Percentiles rank a stretch among this genome's conserved stretches.
These are phyloP conservation scores for Rhynchosporium secalis DNA, from an alignment of 2,329 filamentous ascomycete genomes.

Conservation along the genomic window DNA sequence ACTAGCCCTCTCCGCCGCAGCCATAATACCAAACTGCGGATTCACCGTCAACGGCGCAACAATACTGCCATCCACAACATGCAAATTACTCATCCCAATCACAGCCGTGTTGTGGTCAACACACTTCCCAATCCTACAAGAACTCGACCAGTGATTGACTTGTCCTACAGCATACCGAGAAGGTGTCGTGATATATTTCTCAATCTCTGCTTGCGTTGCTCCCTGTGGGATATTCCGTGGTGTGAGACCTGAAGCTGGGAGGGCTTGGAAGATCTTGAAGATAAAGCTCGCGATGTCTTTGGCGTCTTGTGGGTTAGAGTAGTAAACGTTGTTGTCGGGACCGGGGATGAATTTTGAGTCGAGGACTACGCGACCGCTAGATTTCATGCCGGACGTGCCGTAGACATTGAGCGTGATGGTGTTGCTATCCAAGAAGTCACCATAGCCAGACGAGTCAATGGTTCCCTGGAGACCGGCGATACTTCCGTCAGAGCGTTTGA, in stretches of 20 bases:
- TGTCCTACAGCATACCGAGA: slow-evolving; percentile 50
- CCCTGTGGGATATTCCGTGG: slow-evolving; percentile 51
- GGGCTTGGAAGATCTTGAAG: slow-evolving; percentile 48
- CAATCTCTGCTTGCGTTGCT: slow-evolving; percentile 49
- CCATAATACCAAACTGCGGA: slow-evolving; percentile 56
- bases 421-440: slow-evolving; percentile 43
- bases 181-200: slow-evolving; percentile 50
- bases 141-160: slow-evolving; percentile 56
- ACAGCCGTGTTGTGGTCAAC: slow-evolving; percentile 51
- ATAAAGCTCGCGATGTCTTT: slow-evolving; percentile 52
- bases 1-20: slow-evolving; percentile 51
- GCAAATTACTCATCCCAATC: slow-evolving; percentile 50
- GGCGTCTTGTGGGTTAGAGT: slow-evolving; percentile 49
- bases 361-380: slow-evolving; percentile 48
- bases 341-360: slow-evolving; percentile 47
- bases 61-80: slow-evolving; percentile 53
- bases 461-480: slow-evolving; percentile 53
- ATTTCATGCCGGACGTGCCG: slow-evolving; percentile 55
- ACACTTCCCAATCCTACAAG: slow-evolving; percentile 51
- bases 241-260: slow-evolving; percentile 46
- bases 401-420: slow-evolving; percentile 59
- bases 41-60: slow-evolving; percentile 53
- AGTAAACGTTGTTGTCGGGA: slow-evolving; percentile 47
- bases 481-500: slow-evolving; percentile 45
- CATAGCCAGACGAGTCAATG: slow-evolving; percentile 49